Percentiles rank a stretch among this genome's conserved stretches.
Conservation (phyloP, 805 yeast genomes). For the Ascoidea tarda region DNA sequence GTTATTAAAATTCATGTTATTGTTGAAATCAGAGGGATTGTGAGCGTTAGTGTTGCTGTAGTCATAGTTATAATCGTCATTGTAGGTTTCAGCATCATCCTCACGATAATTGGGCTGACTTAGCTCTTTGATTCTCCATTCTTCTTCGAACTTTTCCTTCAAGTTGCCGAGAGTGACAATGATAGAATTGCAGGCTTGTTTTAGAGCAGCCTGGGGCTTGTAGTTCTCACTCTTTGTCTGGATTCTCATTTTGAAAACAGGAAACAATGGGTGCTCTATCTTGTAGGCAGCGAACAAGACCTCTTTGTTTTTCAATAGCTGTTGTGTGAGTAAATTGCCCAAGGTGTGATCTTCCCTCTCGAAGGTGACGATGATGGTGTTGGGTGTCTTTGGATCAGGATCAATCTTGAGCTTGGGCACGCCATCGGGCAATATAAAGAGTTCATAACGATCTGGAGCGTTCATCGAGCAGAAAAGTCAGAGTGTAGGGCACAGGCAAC, state of each 20-base stretch:
- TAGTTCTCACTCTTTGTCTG: slow-evolving; percentile 88
- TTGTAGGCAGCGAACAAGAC: slow-evolving; percentile 97
- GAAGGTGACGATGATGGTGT: slow-evolving; percentile 82
- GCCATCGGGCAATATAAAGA: slow-evolving; percentile 94
- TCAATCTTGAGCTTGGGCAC: slow-evolving; percentile 82
- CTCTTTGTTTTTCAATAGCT: slow-evolving; percentile 69
- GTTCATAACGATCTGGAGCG: slow-evolving; percentile 98
- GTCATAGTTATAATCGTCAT: neutral
- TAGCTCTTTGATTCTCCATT: slow-evolving; percentile 62
- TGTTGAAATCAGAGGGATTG: no score
- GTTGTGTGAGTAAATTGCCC: slow-evolving; percentile 80
- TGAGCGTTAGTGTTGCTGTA: no score
- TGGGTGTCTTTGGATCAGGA: slow-evolving; percentile 91
- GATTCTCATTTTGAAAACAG: slow-evolving; percentile 84
- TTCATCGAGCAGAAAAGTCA: slow-evolving; percentile 40
- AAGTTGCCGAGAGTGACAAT: slow-evolving; percentile 67
- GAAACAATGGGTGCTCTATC: slow-evolving; percentile 95
- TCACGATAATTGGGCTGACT: neutral
- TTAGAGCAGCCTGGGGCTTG: slow-evolving; percentile 80
- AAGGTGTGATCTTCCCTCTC: slow-evolving; percentile 97
- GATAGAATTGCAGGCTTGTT: slow-evolving; percentile 75
- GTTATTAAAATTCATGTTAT: neutral
- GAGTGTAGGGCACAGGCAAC: neutral
- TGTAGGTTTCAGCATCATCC: neutral
- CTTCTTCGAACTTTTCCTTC: slow-evolving; percentile 70